Percentiles rank a stretch among this genome's conserved stretches.
Conservation (phyloP, 73 alveolate species). For the Uronychia binucleata region DNA sequence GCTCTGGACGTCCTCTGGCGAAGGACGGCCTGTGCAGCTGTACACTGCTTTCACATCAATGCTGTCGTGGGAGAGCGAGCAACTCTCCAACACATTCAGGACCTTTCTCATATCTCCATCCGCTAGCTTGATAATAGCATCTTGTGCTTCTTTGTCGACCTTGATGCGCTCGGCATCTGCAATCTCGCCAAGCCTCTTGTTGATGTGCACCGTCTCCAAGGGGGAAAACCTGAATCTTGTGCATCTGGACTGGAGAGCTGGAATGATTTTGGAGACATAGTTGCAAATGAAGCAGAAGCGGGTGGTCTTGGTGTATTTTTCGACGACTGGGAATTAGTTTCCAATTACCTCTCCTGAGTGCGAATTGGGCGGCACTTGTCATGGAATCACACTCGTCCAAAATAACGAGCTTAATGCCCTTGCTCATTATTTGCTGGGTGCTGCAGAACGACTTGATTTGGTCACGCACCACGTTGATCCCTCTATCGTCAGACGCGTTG, state of each 20-base stretch:
- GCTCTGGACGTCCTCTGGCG: constrained; percentile 81
- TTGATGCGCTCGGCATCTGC: constrained; percentile 70
- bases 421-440: constrained; percentile 68
- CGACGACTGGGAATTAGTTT: constrained; percentile 66
- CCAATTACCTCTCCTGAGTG: constrained; percentile 86
- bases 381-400: constrained; percentile 98
- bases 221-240: constrained; percentile 95
- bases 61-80: constrained; percentile 69
- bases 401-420: constrained; percentile 88
- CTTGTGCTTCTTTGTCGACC: constrained; percentile 58
- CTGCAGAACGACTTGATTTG: constrained; percentile 89
- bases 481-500: constrained; percentile 97
- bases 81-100: constrained; percentile 89
- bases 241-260: constrained; percentile 97
- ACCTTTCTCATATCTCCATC: constrained; percentile 98
- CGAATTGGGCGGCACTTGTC: constrained; percentile 96
- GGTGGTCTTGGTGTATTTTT: constrained; percentile 92
- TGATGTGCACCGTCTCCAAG: constrained; percentile 67
- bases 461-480: constrained; percentile 94
- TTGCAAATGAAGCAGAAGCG: constrained; percentile 97
- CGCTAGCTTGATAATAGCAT: constrained; percentile 83
- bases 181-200: constrained; percentile 70
- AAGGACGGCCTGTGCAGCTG: constrained; percentile 92
- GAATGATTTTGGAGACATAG: constrained; percentile 93
- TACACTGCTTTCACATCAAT: constrained; percentile 78